Percentiles rank a stretch among this genome's conserved stretches.
These are phyloP conservation scores for Dictyostelium intermedium DNA, from an alignment of 78 protist species.

Conservation along the genomic window DNA sequence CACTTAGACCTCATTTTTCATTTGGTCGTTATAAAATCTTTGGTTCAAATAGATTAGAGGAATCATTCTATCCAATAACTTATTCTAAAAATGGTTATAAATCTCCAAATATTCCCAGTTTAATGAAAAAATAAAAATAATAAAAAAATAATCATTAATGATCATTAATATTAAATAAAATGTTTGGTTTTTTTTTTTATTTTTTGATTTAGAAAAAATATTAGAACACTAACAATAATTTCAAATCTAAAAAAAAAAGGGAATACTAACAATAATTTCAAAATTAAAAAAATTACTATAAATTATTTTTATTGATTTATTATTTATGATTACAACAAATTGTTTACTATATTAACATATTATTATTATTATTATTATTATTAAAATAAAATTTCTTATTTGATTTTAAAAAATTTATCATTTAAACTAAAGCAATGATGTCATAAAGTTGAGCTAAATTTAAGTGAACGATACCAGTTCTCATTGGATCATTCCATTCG, in stretches of 20 bases:
- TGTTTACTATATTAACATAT: too few species aligned
- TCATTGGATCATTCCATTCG: slow-evolving; percentile 72
- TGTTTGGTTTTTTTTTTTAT: too few species aligned
- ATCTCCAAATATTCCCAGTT: not conserved
- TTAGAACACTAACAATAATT: too few species aligned
- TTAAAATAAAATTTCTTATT: not conserved
- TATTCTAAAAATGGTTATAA: slow-evolving; percentile 7
- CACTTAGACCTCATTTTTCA: not conserved
- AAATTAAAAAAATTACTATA: too few species aligned
- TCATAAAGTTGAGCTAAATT: slow-evolving; percentile 30
- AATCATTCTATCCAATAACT: not conserved
- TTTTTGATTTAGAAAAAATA: too few species aligned
- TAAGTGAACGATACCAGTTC: slow-evolving; percentile 51
- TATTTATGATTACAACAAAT: not conserved
- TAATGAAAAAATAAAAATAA: not conserved
- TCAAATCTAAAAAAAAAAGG: too few species aligned
- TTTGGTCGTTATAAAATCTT: slow-evolving; percentile 48
- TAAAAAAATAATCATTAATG: too few species aligned
- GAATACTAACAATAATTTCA: too few species aligned
- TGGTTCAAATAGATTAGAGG: not conserved
- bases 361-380: not conserved
- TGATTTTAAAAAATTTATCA: not conserved
- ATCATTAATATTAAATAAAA: too few species aligned
- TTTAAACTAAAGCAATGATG: slow-evolving; percentile 23
- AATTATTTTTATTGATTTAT: not conserved